phyloP scores from a whole-genome alignment of 495 filamentous ascomycete species.

The Lasiosphaeria hispida region DNA sequence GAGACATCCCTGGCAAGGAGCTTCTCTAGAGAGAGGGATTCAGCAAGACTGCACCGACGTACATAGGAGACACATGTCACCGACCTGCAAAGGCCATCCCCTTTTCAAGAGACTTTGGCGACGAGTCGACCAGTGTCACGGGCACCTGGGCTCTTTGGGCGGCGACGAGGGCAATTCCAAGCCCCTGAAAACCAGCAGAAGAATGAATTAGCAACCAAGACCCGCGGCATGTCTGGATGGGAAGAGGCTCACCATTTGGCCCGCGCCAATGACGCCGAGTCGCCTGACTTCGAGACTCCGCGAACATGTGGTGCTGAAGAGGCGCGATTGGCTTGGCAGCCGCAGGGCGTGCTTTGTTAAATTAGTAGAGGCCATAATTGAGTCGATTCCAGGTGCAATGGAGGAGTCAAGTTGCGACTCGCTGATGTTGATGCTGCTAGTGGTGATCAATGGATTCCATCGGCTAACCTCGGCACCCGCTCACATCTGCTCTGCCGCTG shows the following conservation, averaged over 20 bases:
- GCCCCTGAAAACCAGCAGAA: conserved; percentile 57
- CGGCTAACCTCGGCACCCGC: conserved; percentile 43
- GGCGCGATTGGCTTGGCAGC: conserved; percentile 40
- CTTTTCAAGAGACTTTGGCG: conserved; percentile 84
- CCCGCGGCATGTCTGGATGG: background rate
- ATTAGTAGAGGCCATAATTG: conserved; percentile 36
- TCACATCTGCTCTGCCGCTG: background rate
- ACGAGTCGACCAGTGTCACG: conserved; percentile 83
- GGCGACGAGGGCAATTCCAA: conserved; percentile 95
- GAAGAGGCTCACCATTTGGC: conserved; percentile 77
- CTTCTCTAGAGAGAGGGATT: conserved; percentile 59
- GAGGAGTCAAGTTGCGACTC: conserved; percentile 1
- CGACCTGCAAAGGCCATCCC: conserved; percentile 85
- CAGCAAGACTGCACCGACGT: background rate
- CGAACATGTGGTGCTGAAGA: conserved; percentile 52
- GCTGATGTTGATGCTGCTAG: background rate
- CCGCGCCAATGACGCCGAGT: conserved; percentile 90
- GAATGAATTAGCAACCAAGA: background rate
- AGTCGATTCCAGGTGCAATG: background rate
- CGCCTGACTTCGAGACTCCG: conserved; percentile 74
- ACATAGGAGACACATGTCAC: conserved; percentile 10
- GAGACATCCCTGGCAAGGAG: conserved; percentile 87
- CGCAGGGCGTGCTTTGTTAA: conserved; percentile 31
- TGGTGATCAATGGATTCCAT: conserved; percentile 2
- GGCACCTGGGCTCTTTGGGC: conserved; percentile 80